Evolutionary conservation across 2,329 filamentous ascomycete genomes (phyloP), one percentile per base, ranked within the genome.

Genomic region (Cytospora schulzeri): DNA sequence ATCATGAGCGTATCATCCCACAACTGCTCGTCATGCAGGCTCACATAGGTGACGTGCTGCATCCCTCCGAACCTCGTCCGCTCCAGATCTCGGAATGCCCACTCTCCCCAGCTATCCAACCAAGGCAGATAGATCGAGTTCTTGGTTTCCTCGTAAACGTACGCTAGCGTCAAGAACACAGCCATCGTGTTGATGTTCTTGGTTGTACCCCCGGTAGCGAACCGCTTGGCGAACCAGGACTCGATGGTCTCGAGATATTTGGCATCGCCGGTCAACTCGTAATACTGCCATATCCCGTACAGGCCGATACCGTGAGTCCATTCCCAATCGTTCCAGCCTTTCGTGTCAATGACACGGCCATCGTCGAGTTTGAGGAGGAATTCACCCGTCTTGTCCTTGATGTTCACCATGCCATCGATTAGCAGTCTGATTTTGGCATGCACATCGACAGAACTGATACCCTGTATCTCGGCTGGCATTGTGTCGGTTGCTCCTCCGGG

Each of bases 1-100:
- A 94, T 94, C 91, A 94, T 93, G 53, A 94, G 81, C 7, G 91
- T 94, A 73, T 94, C 91, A 69, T 93, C 91, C 91, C 91, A 94
- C 26, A 93, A 81, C 78, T 93, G 89, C 73, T 91, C 83, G 67
- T 87, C 81, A 75, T 94, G 92, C 68, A 85, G 82, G 2, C 86
- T 83, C 35, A 88, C 76, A 70, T 93, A 93, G 0, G 91, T 93
- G 66, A 89, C 85, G 75, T 91, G 90, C 75, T 92, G 90, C 80
- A 92, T 90, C 64, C 88, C 82, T 55, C 88, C 90, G 72, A 87
- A 88, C 57, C 84, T 85, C 0, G 91, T 93, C 50, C 90, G 83
- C 15, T 86, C 85, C 31, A 93, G 82, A 58, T 91, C 91, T 74
- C 92, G 81, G 84, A 91, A 91, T 1, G 90, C 89, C 91, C 91